Base-by-base conservation (phyloP, 768 basidiomycete species). In the Dendrothele bispora region DNA sequence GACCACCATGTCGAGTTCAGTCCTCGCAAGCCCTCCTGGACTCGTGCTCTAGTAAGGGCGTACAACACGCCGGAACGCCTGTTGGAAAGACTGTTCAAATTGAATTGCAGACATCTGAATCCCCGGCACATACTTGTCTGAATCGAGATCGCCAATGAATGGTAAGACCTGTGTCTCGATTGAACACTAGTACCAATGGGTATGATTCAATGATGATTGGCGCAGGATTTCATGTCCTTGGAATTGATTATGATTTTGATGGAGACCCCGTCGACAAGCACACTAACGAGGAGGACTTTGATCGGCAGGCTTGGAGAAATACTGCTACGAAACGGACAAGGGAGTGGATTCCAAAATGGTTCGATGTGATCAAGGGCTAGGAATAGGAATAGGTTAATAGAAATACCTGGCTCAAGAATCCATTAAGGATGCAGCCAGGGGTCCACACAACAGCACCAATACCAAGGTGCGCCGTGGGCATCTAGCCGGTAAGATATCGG, bases 181-280 rank as follows among this genome's bases (percentile, higher is more conserved):
- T n/a, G n/a, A n/a, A n/a, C n/a, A n/a, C n/a, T n/a, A n/a, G n/a
- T n/a, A n/a, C n/a, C n/a, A n/a, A n/a, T n/a, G n/a, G n/a, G n/a
- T n/a, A n/a, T n/a, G n/a, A n/a, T n/a, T n/a, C n/a, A n/a, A n/a
- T n/a, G n/a, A n/a, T n/a, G n/a, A n/a, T n/a, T n/a, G n/a, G n/a
- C n/a, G n/a, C 36, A 84, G 83, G 83, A 1, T 85, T 76, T 56
- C 62, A 69, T 37, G 82, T 85, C 4, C 60, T 84, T 4, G 82
- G 80, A 2, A 61, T 78, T 34, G 84, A 86, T 51, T 85, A 83
- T 61, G n/a, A n/a, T n/a, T 84, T 86, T 62, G 72, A 82, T 41
- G 81, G 83, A 6, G 79, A 84, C 44, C 68, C 75, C 10, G 55
- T 84, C 1, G 55, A 73, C n/a, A 45, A 55, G 1, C 71, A 77